phyloP scores from a whole-genome alignment of 306 rosid species.

The Prunus salicina region DNA sequence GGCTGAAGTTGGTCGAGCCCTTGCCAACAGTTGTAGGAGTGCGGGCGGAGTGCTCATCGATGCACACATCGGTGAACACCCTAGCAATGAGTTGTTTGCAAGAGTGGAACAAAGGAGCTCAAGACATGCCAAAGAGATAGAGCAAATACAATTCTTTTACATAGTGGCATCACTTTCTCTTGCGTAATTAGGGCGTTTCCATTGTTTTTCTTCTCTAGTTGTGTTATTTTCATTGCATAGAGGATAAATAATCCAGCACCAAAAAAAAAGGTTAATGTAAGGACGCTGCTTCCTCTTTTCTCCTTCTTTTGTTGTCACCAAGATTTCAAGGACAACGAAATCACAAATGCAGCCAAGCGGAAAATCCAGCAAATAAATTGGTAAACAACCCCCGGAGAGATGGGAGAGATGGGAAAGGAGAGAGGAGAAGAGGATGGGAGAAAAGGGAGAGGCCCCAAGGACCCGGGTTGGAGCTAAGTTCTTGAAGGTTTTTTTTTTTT shows the following conservation, averaged over 20 bases:
- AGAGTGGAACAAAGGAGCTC: constrained; percentile 57
- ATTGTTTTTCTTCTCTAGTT: neutral
- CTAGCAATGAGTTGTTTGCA: constrained; percentile 63
- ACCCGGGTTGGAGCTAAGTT: no score
- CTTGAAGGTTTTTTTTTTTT: accelerated
- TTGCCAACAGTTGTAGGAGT: constrained; percentile 73
- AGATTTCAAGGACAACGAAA: no score
- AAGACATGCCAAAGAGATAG: constrained; percentile 64
- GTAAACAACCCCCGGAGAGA: no score
- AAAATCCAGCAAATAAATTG: no score
- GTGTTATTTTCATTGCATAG: neutral
- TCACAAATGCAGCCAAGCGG: no score
- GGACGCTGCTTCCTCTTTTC: no score
- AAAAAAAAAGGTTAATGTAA: no score
- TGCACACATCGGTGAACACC: constrained; percentile 82
- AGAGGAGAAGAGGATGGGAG: no score
- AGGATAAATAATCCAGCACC: neutral
- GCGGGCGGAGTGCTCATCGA: constrained; percentile 81
- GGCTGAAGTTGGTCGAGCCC: constrained; percentile 63
- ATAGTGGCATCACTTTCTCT: constrained; percentile 90
- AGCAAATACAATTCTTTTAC: constrained; percentile 79
- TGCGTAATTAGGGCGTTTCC: neutral
- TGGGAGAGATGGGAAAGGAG: no score
- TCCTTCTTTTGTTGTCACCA: no score
- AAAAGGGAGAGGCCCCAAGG: no score